Evolutionary conservation across 2,329 filamentous ascomycete species (phyloP), one percentile per base, ranked within the genome.

Genomic region (Aspergillus novoparasiticus): DNA sequence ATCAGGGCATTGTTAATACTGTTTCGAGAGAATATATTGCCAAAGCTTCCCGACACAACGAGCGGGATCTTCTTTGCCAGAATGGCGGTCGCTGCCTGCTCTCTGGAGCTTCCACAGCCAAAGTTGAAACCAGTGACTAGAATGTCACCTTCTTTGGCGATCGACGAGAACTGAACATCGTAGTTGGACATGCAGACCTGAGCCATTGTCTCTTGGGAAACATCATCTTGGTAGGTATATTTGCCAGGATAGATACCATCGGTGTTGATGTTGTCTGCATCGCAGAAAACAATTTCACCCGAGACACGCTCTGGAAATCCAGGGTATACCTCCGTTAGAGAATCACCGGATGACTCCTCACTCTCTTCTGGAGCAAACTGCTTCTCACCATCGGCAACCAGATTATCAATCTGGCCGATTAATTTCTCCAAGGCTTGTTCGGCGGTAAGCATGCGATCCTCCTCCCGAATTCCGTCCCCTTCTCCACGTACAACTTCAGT

Each of bases 181-280:
- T 97, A 98, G 83, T 98, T 98, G 75, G 90, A 86, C 93, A 98
- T 97, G 78, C 91, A 94, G 0, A 94, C 93, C 68, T 91, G 83
- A 0, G 93, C 92, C 94, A 98, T 97, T 61, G 87, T 87, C 65
- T 92, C 90, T 0, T 80, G 82, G 0, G 90, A 81, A 1, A 98
- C 84, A 71, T 91, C 86, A 73, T 98, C 94, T 75, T 96, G 92
- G 79, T 98, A 98, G 0, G 94, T 97, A 77, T 92, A 93, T 75
- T 94, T 93, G 5, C 92, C 93, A 0, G 93, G 91, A 77, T 98
- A 98, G 76, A 98, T 97, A 59, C 86, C 89, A 73, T 98, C 94
- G 0, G 94, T 98, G 79, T 95, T 92, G 75, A 97, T 87, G 79
- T 96, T 96, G 75, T 93, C 90, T 0, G 86, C 87, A 71, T 97